Evolutionary conservation across 2,329 filamentous ascomycete species (phyloP).

Genomic region (Colletotrichum endophyticum): DNA sequence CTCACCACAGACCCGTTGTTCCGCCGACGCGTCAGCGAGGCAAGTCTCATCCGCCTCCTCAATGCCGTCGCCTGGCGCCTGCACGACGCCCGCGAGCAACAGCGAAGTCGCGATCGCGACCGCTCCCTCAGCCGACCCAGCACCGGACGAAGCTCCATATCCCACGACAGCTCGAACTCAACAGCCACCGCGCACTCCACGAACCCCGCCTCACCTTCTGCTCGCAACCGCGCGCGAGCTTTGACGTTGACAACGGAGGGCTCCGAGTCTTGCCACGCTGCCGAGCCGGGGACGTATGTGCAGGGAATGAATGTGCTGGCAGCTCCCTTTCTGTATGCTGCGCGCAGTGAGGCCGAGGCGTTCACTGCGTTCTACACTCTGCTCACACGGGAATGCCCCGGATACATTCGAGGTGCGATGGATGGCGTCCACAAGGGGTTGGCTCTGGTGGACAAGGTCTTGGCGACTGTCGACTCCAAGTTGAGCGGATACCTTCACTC

Average conservation of each 20-base stretch:
- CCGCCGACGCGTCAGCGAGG: constrained; percentile 92
- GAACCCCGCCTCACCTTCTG: constrained; percentile 44
- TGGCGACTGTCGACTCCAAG: constrained; percentile 90
- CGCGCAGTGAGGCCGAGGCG: constrained; percentile 91
- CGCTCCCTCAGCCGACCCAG: constrained; percentile 36
- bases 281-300: constrained; percentile 85
- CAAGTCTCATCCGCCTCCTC: constrained; percentile 89
- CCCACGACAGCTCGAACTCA: constrained; percentile 28
- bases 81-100: constrained; percentile 73
- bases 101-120: constrained; percentile 33
- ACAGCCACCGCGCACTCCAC: constrained; percentile 41
- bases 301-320: constrained; percentile 99
- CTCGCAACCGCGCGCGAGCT: constrained; percentile 59
- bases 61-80: constrained; percentile 96
- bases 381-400: constrained; percentile 86
- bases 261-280: constrained; percentile 50
- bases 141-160: constrained; percentile 39
- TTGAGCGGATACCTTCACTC: constrained; percentile 82
- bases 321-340: constrained; percentile 93
- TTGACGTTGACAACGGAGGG: constrained; percentile 68
- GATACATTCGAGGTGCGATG: constrained; percentile 95
- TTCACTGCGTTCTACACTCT: constrained; percentile 90
- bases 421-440: constrained; percentile 94
- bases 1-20: constrained; percentile 97
- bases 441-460: constrained; percentile 87